Base-by-base conservation (phyloP, 192 early-diverging fungal genomes). In the Dimargaris verticillata region DNA sequence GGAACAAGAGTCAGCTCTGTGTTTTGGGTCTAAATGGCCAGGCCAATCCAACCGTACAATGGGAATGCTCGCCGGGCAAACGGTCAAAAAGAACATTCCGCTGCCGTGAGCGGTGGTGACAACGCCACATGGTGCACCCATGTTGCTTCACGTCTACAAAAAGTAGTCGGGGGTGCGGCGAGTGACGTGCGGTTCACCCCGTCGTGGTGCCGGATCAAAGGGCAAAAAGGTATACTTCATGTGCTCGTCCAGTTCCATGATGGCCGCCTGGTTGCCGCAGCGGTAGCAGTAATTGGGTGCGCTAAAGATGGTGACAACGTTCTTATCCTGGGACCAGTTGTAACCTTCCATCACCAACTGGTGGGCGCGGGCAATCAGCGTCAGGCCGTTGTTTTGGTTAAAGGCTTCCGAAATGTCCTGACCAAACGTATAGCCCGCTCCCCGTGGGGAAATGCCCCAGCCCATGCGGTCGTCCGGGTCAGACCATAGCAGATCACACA, bases 281-380 rank as follows among this genome's bases (percentile, higher is more conserved):
- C 95, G 84, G 82, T 99, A 99, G 73, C 95, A 96, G 78, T 99
- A 99, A 75, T 99, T 99, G 33, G 95, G 95, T 47, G 95, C 95
- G 74, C 85, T 88, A 70, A 99, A 99, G 62, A 99, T 99, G 25
- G 95, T 99, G 15, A 99, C 95, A 3, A 94, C 92, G 72, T 99
- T 97, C 73, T 87, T 83, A 58, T 97, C 95, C 74, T 99, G 93
- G 61, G 85, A 84, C 95, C 95, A 99, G 72, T 92, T 95, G 77
- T 95, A 99, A 59, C 95, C 93, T 87, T 89, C 89, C 88, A 89
- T 89, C 52, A 91, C 88, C 60, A 89, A 74, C 77, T 91, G 89
- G 78, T 88, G 89, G 44, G 88, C 95, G 67, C 95, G 84, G 25
- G 95, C 95, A 72, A 99, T 92, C 55, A 99, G 80, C n/a, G 85